Base-by-base conservation (phyloP, 805 yeast species). In the Grigorovia yakushimaensis region DNA sequence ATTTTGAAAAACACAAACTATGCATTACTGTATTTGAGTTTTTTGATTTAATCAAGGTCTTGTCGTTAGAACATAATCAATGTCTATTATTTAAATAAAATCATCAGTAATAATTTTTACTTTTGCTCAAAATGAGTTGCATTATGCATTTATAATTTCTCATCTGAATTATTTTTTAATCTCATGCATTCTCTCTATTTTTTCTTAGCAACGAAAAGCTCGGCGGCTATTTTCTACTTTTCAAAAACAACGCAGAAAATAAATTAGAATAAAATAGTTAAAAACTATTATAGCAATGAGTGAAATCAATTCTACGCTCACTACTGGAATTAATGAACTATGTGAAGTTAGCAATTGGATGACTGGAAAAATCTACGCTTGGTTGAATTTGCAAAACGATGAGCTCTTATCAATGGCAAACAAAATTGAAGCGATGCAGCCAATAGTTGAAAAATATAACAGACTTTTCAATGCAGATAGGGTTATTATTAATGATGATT, bases 401-500 rank as follows among this genome's bases (percentile, higher is more conserved):
- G 39, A 33, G 22, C 10, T 45, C 8, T 7, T 17, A n/a, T 20
- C 42, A 33, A 49, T 58, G 7, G 45, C 46, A 4, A 48, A 49
- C 36, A 55, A 53, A 44, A 40, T 64, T 3, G 51, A 49, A 17
- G 57, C 61, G 0, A 46, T 66, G 9, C 47, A 57, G n/a, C 67
- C 69, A 0, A 47, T 64, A 23, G 64, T 66, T 0, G 69, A 66
- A 47, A 57, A 66, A 20, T 57, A 60, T 42, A 64, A 61, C 20
- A 48, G 64, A 7, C 49, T 62, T 4, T 53, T 67, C 20, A 54
- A 64, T 43, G 51, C 59, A 0, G 53, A 54, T 9, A 54, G 56
- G 4, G 49, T 57, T 2, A 46, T 48, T 2, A 47, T 55, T 7
- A 49, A 56, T 8, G 53, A 55, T 0, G 65, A 55, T 1, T 17